These are phyloP conservation scores for Neurospora sp. DNA, from an alignment of 495 filamentous ascomycete genomes.

Conservation along the genomic window DNA sequence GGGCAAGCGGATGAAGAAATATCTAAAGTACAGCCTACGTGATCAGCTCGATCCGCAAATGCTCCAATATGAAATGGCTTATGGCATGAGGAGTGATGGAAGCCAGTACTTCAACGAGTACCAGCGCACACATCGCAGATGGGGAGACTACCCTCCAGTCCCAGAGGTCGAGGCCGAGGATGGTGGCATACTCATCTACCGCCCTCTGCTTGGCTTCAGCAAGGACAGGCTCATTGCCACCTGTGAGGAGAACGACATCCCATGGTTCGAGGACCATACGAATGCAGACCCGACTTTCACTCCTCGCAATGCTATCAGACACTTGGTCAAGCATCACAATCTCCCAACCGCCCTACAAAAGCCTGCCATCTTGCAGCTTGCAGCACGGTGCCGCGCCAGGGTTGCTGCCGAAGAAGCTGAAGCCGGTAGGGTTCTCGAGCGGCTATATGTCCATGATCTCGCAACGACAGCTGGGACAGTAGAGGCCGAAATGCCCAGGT, in stretches of 20 bases:
- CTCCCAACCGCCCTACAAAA: slow-evolving; percentile 64
- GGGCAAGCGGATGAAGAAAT: slow-evolving; percentile 1
- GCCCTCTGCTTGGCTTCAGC: slow-evolving; percentile 64
- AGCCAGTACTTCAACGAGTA: slow-evolving; percentile 14
- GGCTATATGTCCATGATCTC: slow-evolving; percentile 27
- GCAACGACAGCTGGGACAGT: slow-evolving; percentile 30
- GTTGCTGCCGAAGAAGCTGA: slow-evolving; percentile 24
- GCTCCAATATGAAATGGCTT: slow-evolving; percentile 2
- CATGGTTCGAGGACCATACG: slow-evolving; percentile 79
- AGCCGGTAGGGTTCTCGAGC: slow-evolving; percentile 19
- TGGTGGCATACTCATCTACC: slow-evolving; percentile 60
- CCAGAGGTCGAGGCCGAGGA: slow-evolving; percentile 39
- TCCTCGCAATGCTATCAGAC: slow-evolving; percentile 66
- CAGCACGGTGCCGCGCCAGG: slow-evolving; percentile 26
- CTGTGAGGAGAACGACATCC: slow-evolving; percentile 51
- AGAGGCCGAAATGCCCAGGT: slow-evolving; percentile 30
- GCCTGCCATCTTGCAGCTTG: slow-evolving; percentile 49
- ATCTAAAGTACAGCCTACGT: slow-evolving; percentile 13
- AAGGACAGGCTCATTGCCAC: slow-evolving; percentile 67
- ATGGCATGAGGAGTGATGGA: slow-evolving; percentile 2
- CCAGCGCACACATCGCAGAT: not conserved
- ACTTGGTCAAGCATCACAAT: slow-evolving; percentile 43
- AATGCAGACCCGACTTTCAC: slow-evolving; percentile 74
- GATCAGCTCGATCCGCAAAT: slow-evolving; percentile 10
- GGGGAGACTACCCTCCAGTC: not conserved